Evolutionary conservation across 2,329 filamentous ascomycete species (phyloP), one percentile per base, ranked within the genome.

Genomic region (Fusarium sp.): DNA sequence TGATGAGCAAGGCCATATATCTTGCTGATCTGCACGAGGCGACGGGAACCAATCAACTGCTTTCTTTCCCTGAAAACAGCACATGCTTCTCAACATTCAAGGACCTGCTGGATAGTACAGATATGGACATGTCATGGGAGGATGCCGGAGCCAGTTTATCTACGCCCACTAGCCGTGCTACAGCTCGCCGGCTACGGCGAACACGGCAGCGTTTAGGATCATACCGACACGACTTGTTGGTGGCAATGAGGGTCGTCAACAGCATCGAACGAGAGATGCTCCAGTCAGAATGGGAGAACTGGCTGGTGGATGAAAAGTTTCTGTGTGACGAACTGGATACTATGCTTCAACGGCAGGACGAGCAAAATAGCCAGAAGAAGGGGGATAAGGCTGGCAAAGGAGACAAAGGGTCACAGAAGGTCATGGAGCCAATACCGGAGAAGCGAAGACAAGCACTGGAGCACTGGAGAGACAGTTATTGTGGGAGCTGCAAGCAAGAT

Each of bases 191-290:
- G 19, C 82, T 98, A 29, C 87, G 91, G 45, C 86, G 89, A 35
- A 92, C 92, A n/a, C 85, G 94, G 9, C 91, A 96, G 76, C 86
- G 89, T 24, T 85, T 99, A 0, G 94, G 91, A 1, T 81, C 86
- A 3, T 95, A 97, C 74, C 85, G 95, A 3, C 92, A 99, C 74
- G 93, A 98, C 72, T 81, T 99, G 19, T 79, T 98, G 3, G 93
- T 99, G 6, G 93, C 93, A 6, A 88, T 98, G 80, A 88, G 93
- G 5, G 86, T 97, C 3, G 89, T 98, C 59, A 97, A 98, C 76
- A 89, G 85, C 54, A 88, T 98, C 26, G 95, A 98, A 80, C 84
- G 85, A 56, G 93, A 97, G 75, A 89, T 97, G 74, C 77, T 98
- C 50, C 85, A 88, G 70, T 90, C 90, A 1, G 94, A 97, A 75